These are phyloP conservation scores for Vitis hybrid DNA, from an alignment of 177 flowering plant species.

Conservation along the genomic window DNA sequence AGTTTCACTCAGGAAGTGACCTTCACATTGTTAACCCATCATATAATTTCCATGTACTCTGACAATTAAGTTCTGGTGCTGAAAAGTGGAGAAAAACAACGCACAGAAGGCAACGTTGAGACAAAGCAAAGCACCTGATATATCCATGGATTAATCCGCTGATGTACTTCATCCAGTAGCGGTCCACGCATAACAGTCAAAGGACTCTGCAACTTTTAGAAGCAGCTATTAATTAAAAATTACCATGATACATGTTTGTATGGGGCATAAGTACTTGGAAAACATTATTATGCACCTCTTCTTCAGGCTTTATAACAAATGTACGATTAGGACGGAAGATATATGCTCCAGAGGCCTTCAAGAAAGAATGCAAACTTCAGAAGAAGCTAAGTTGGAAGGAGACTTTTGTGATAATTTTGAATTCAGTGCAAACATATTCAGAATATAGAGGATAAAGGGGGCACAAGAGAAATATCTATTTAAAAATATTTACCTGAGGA, in stretches of 20 bases:
- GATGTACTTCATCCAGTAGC: slow-evolving; percentile 49
- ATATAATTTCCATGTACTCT: not conserved
- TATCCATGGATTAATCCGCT: slow-evolving; percentile 45
- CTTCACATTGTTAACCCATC: not conserved
- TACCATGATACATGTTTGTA: not conserved
- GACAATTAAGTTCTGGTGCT: not conserved
- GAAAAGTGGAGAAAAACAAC: not conserved
- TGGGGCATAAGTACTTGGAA: not conserved
- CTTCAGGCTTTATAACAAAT: slow-evolving; percentile 45
- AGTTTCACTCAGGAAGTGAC: no score
- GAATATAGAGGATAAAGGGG: not conserved
- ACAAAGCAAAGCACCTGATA: slow-evolving; percentile 34
- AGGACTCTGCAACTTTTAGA: slow-evolving; percentile 43
- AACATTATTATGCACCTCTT: slow-evolving; percentile 37
- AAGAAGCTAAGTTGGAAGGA: not conserved
- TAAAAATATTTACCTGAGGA: slow-evolving; percentile 49
- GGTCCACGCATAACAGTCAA: slow-evolving; percentile 51
- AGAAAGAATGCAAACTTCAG: slow-evolving; percentile 7
- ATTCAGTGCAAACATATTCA: not conserved
- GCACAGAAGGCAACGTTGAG: not conserved
- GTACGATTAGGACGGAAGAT: slow-evolving; percentile 91
- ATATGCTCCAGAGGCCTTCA: slow-evolving; percentile 88
- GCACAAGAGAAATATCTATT: not conserved
- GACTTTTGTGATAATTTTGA: not conserved
- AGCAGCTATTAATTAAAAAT: not conserved